Evolutionary conservation across 192 early-diverging fungal species (phyloP), one percentile per base, ranked within the genome.

Genomic region (Backusella morwellensis): DNA sequence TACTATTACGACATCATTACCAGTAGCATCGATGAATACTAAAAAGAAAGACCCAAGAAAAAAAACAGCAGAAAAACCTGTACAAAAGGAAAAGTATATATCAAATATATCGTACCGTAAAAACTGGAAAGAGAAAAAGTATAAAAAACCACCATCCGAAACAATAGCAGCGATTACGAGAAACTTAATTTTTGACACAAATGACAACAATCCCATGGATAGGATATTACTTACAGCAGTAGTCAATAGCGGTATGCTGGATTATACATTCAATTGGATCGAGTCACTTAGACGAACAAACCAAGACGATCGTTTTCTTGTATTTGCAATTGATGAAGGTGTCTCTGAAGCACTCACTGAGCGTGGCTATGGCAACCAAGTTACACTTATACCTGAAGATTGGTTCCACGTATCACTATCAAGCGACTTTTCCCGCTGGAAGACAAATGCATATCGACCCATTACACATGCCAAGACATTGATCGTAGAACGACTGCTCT

Each of bases 201-300:
- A 26, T 8, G 52, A 26, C 35, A 29, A 9, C 14, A 75, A 50
- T 4, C 6, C 34, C 6, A 35, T 21, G 5, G 72, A 78, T 5
- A 68, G 47, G 8, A 35, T 82, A 17, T 35, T 82, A 76, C 78
- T 81, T 21, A 78, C 82, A 9, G 78, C 82, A 35, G 82, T 84
- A 11, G 79, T 70, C 23, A 84, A 81, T 66, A 63, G 35, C 15
- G 82, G 82, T 17, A 84, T 84, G 82, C 68, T 50, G 1, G 79
- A 84, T 40, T 84, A 81, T 74, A 81, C 82, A 4, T 47, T 84
- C 19, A 84, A 84, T 71, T 84, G 82, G 82, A 80, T 80, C 35
- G 79, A 78, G 36, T 84, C 82, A 1, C 69, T 84, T 11, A 63
- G 74, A 56, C 67, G 35, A 32, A 56, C 69, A 17, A 73, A 66